Percentiles rank a stretch among this genome's conserved stretches.
phyloP scores from a whole-genome alignment of 768 basidiomycete species.

The Russula foetens region DNA sequence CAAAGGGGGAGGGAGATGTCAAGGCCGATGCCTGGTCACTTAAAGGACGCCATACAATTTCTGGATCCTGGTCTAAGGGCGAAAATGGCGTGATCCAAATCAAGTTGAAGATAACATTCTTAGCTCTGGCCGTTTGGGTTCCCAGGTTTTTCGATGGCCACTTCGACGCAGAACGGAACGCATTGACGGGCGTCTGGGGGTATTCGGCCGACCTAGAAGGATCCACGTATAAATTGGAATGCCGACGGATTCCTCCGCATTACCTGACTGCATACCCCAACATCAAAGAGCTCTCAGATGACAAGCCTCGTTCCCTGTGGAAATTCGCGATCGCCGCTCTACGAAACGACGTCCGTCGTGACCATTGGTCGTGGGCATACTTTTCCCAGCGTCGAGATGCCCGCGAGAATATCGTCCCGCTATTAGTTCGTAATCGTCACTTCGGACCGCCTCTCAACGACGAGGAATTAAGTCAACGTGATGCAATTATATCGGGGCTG shows the following conservation, averaged over 20 bases:
- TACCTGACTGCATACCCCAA: slow-evolving; percentile 23
- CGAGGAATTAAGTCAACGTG: slow-evolving; percentile 21
- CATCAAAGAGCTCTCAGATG: slow-evolving; percentile 19
- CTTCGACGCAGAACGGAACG: background rate
- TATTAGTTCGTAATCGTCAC: slow-evolving; percentile 21
- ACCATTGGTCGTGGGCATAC: slow-evolving; percentile 26
- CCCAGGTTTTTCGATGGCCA: slow-evolving; percentile 3
- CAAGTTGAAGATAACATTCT: slow-evolving; percentile 14
- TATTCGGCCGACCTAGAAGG: background rate
- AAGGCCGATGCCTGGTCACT: slow-evolving; percentile 8
- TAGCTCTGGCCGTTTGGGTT: too few relatives aligned
- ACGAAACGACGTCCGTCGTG: slow-evolving; percentile 20
- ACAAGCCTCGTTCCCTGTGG: slow-evolving; percentile 26
- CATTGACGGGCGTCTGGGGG: slow-evolving; percentile 1
- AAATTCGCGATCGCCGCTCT: slow-evolving; percentile 26
- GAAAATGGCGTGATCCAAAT: slow-evolving; percentile 12
- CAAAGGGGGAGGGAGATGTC: slow-evolving; percentile 1
- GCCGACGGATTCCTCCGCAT: slow-evolving; percentile 22
- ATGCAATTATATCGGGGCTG: slow-evolving; percentile 14
- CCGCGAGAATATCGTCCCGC: slow-evolving; percentile 23
- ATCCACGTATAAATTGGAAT: slow-evolving; percentile 14
- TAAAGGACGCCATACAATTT: slow-evolving; percentile 9
- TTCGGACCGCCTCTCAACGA: slow-evolving; percentile 20
- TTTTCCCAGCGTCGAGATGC: slow-evolving; percentile 27
- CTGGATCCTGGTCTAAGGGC: slow-evolving; percentile 15